Conservation (phyloP, 2,329 filamentous ascomycete genomes). For the Zymoseptoria ardabiliae region DNA sequence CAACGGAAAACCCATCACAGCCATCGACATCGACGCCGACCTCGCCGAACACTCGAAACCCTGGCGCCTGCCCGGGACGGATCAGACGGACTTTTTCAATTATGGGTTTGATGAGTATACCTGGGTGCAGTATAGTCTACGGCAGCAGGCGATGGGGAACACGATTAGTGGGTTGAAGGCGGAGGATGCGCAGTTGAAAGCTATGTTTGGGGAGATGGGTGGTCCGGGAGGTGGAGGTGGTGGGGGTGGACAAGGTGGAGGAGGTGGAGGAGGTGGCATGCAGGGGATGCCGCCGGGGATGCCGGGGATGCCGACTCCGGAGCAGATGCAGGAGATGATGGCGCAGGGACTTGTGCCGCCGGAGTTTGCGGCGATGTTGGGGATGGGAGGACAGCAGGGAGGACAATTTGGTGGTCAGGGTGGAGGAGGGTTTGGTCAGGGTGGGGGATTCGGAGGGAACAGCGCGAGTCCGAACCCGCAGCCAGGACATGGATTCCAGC, state of each 20-base stretch:
- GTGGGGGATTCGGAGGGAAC: slow-evolving; percentile 13
- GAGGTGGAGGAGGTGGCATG: slow-evolving; percentile 33
- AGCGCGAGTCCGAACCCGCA: slow-evolving; percentile 20
- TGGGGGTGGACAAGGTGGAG: slow-evolving; percentile 22
- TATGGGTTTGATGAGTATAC: slow-evolving; percentile 99
- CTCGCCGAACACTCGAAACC: slow-evolving; percentile 71
- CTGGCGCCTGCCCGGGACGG: slow-evolving; percentile 89
- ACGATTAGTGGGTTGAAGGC: slow-evolving; percentile 78
- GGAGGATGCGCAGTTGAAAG: slow-evolving; percentile 54
- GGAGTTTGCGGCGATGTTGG: slow-evolving; percentile 17
- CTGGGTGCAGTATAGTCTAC: slow-evolving; percentile 88
- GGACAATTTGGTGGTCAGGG: slow-evolving; percentile 6
- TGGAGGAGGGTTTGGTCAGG: slow-evolving; percentile 13
- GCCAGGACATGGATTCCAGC: slow-evolving; percentile 23
- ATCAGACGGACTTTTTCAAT: slow-evolving; percentile 97
- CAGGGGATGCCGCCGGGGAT: slow-evolving; percentile 32
- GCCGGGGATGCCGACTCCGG: slow-evolving; percentile 41
- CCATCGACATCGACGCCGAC: slow-evolving; percentile 47
- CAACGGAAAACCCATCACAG: slow-evolving; percentile 64
- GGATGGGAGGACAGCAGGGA: slow-evolving; percentile 12
- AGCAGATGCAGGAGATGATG: slow-evolving; percentile 49
- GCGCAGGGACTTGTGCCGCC: slow-evolving; percentile 38
- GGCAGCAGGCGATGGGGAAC: slow-evolving; percentile 71
- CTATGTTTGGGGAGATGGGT: slow-evolving; percentile 44
- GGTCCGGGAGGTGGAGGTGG: slow-evolving; percentile 15